phyloP scores from a whole-genome alignment of 768 basidiomycete genomes.

The Macrocybe gigantea region DNA sequence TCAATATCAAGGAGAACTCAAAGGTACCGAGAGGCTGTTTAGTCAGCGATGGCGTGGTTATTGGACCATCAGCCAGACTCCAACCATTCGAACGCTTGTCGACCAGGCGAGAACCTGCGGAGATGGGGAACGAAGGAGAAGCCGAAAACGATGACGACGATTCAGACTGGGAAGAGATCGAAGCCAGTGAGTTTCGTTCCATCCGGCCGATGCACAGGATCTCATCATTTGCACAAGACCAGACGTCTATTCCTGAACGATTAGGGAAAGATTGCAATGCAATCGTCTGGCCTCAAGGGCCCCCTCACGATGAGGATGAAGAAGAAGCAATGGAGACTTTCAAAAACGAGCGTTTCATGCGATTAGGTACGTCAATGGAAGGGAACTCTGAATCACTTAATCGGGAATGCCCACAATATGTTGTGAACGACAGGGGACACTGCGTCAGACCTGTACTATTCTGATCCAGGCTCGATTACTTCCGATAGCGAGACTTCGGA shows the following conservation, averaged over 20 bases:
- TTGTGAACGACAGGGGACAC: constrained; percentile 43
- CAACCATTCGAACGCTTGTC: constrained; percentile 71
- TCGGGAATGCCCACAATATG: neutral
- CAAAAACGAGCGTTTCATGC: constrained; percentile 67
- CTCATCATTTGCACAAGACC: constrained; percentile 30
- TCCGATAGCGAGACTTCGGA: constrained; percentile 46
- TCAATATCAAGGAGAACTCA: constrained; percentile 62
- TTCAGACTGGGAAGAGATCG: constrained; percentile 65
- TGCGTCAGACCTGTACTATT: constrained; percentile 54
- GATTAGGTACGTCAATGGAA: constrained; percentile 47
- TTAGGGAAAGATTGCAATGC: constrained; percentile 75
- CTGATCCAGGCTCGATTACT: constrained; percentile 53
- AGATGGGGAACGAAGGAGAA: constrained; percentile 25
- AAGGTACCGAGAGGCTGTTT: constrained; percentile 71
- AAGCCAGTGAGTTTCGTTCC: constrained; percentile 44
- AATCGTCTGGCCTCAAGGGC: constrained; percentile 70
- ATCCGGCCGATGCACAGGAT: neutral
- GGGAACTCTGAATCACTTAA: neutral
- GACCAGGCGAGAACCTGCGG: constrained; percentile 33
- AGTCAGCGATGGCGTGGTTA: constrained; percentile 72
- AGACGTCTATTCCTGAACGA: constrained; percentile 34
- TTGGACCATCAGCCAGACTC: constrained; percentile 70
- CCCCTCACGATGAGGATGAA: constrained; percentile 59
- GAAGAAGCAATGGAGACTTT: constrained; percentile 57
- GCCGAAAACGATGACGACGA: constrained; percentile 28